Base-by-base conservation (phyloP, 2,329 filamentous ascomycete genomes). In the Alternaria panax region DNA sequence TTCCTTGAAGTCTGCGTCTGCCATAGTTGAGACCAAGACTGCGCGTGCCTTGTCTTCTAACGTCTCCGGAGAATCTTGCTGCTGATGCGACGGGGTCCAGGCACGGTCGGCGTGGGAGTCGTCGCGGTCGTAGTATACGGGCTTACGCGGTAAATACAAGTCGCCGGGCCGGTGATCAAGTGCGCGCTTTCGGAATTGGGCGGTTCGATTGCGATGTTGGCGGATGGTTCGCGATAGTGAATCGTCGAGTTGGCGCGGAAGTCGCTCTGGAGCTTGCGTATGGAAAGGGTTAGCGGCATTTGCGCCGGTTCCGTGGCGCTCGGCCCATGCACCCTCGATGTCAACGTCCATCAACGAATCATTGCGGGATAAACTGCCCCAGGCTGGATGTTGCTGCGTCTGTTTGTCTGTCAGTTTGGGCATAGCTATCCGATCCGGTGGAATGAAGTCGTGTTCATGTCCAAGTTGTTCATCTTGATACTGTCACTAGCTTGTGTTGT, bases 1-100 rank as follows among this genome's bases (percentile, higher is more conserved):
- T 27, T 75, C 70, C 51, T 60, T 71, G n/a, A 67, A 55, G 22
- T 74, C 72, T 18, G 68, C 34, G 28, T 76, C 74, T 41, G 73
- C 70, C 73, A 75, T 76, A 43, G 50, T 54, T 57, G 65, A 38
- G 20, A 66, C 62, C 28, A 64, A 59, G 11, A 22, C 20, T 50
- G 58, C 51, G 48, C 65, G 57, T n/a, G 52, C 52, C 41, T 47
- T 65, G 36, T 67, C 46, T 42, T 60, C 60, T 42, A 59, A 34
- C 7, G 54, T 55, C 54, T 59, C 63, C 25, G 45, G 61, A 36
- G 47, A 62, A 54, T 57, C 16, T 55, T 59, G 47, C 43, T 53
- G 32, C 40, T 53, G 50, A 40, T 45, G 51, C 46, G 47, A 58
- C 46, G 53, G 42, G 51, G 46, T 63, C 53, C 24, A 30, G 20